A percentile compares a stretch with the other conserved stretches of the same genome.
phyloP scores from a whole-genome alignment of 805 yeast genomes.

The Wickerhamomyces silvicola region DNA sequence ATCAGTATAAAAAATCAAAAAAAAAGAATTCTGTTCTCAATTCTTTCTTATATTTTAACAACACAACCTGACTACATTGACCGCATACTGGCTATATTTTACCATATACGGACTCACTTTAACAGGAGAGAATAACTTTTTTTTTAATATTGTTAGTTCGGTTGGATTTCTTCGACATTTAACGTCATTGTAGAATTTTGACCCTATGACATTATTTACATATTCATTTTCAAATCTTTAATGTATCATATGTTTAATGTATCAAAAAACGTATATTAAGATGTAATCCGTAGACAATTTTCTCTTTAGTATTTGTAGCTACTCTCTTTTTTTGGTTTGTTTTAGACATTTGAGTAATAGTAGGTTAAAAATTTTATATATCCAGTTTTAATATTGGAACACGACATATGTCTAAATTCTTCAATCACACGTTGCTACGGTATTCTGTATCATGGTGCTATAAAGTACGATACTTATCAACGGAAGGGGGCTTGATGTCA shows the following conservation, averaged over 20 bases:
- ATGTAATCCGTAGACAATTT: too few species aligned
- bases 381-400: too few species aligned
- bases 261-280: too few species aligned
- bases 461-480: too few species aligned
- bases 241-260: not conserved
- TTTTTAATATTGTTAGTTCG: slow-evolving; percentile 15
- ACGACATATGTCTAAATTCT: too few species aligned
- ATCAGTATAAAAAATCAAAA: slow-evolving; percentile 2
- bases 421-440: too few species aligned
- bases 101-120: slow-evolving; percentile 12
- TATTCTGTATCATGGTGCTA: too few species aligned
- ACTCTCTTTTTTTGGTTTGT: too few species aligned
- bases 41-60: not conserved
- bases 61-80: slow-evolving; percentile 12
- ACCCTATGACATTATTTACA: slow-evolving; percentile 18
- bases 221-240: not conserved
- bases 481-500: too few species aligned
- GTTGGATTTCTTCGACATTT: slow-evolving; percentile 11
- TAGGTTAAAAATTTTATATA: too few species aligned
- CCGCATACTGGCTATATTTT: slow-evolving; percentile 3
- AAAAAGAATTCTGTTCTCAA: not conserved
- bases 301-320: too few species aligned
- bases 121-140: slow-evolving; percentile 12
- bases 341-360: too few species aligned
- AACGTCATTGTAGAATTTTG: slow-evolving; percentile 10